A percentile compares a stretch with the other conserved stretches of the same genome.
phyloP scores from a whole-genome alignment of 257 asterid species.

The Plectranthus barbatus region DNA sequence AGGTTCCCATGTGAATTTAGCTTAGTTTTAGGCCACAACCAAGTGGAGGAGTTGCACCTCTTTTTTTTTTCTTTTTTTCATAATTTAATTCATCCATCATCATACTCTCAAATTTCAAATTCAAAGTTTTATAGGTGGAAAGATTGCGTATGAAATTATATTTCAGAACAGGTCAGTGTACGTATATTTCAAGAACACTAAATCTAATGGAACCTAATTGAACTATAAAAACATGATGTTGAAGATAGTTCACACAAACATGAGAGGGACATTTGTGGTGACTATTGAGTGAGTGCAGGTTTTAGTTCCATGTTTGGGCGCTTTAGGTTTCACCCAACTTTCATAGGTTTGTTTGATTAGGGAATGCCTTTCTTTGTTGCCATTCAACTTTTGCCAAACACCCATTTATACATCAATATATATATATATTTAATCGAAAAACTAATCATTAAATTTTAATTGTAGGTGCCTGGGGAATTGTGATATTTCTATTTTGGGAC shows the following conservation, averaged over 20 bases:
- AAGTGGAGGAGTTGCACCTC: constrained; percentile 18
- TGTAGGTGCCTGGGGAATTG: not conserved
- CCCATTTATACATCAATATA: no score
- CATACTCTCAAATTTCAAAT: no score
- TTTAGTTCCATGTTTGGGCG: constrained; percentile 18
- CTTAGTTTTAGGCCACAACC: constrained; percentile 34
- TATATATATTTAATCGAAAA: not conserved
- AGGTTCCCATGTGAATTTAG: constrained; percentile 46
- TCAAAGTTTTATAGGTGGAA: no score
- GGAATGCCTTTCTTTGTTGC: constrained; percentile 21
- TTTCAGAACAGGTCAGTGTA: no score
- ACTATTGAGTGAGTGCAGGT: constrained; percentile 15
- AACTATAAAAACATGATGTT: not conserved
- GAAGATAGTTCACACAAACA: not conserved
- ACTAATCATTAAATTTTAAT: not conserved
- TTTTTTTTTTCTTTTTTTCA: no score
- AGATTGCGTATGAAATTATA: no score
- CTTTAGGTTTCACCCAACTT: constrained; percentile 37
- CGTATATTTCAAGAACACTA: constrained; percentile 1
- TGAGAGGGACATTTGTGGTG: constrained; percentile 34
- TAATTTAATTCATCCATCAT: no score
- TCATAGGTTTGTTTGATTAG: constrained; percentile 29
- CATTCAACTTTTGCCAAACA: constrained; percentile 27
- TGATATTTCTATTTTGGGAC: no score
- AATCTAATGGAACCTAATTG: constrained; percentile 1